Conservation (phyloP, 73 alveolate species). For the Uronychia binucleata region DNA sequence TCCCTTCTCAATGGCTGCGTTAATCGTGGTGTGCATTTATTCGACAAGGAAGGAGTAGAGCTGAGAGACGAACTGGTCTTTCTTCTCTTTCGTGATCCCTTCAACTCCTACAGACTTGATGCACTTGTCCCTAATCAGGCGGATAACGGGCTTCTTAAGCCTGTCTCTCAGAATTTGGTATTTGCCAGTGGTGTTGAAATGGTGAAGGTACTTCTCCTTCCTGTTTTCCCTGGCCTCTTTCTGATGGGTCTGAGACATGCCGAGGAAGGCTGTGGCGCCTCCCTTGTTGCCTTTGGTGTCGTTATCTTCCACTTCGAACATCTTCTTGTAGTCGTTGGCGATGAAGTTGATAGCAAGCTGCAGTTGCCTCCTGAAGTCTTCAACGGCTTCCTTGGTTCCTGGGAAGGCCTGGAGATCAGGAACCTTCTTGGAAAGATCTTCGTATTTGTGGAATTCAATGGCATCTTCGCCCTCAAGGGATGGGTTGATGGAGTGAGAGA, state of each 20-base stretch:
- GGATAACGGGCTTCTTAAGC: slow-evolving; percentile 89
- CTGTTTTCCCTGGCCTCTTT: slow-evolving; percentile 79
- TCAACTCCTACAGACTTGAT: slow-evolving; percentile 78
- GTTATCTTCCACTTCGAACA: slow-evolving; percentile 36
- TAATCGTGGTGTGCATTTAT: slow-evolving; percentile 54
- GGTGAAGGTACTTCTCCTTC: slow-evolving; percentile 86
- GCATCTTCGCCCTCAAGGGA: slow-evolving; percentile 8
- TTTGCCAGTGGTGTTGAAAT: slow-evolving; percentile 89
- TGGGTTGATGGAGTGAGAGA: slow-evolving; percentile 27
- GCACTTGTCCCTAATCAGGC: slow-evolving; percentile 92
- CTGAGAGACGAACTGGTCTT: slow-evolving; percentile 91
- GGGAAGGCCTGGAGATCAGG: slow-evolving; percentile 9
- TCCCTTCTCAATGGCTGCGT: slow-evolving; percentile 10
- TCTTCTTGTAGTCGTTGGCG: slow-evolving; percentile 30
- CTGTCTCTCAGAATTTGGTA: slow-evolving; percentile 89
- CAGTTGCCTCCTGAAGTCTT: slow-evolving; percentile 36
- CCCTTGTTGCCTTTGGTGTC: slow-evolving; percentile 3
- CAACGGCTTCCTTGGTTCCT: slow-evolving; percentile 25
- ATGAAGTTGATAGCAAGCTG: slow-evolving; percentile 19
- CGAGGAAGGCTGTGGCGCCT: neutral
- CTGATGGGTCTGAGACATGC: slow-evolving; percentile 42
- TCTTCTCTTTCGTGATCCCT: slow-evolving; percentile 78
- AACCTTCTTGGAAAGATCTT: neutral
- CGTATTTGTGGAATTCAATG: neutral
- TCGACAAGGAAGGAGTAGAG: slow-evolving; percentile 92